A percentile compares a stretch with the other conserved stretches of the same genome.
phyloP scores from a whole-genome alignment of 2,329 filamentous ascomycete genomes.

The Westerdykella ornata region DNA sequence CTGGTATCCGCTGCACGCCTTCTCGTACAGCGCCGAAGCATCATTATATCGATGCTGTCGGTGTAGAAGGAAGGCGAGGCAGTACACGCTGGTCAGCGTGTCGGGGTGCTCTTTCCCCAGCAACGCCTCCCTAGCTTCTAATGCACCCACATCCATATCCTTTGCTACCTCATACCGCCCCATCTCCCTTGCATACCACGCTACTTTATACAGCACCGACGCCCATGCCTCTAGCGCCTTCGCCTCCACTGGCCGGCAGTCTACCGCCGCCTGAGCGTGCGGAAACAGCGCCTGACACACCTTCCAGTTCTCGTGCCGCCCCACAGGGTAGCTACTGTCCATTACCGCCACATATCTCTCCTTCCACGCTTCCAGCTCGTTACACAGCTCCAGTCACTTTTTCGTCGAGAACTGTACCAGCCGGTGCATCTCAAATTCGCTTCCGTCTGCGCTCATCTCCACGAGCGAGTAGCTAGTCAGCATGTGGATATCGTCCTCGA shows the following conservation, averaged over 20 bases:
- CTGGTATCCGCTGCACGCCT: slow-evolving; percentile 6
- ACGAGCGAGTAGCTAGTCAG: slow-evolving; percentile 6
- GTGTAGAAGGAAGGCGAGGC: slow-evolving; percentile 8
- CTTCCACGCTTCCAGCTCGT: slow-evolving; percentile 22
- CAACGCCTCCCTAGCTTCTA: slow-evolving; percentile 1
- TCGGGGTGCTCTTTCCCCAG: slow-evolving; percentile 6
- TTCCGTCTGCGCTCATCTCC: slow-evolving; percentile 3
- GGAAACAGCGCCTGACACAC: slow-evolving; percentile 5
- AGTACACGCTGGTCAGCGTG: slow-evolving; percentile 6
- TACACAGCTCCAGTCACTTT: slow-evolving; percentile 16
- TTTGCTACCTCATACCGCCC: slow-evolving; percentile 6
- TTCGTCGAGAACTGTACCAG: slow-evolving; percentile 15
- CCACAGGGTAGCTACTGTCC: background rate
- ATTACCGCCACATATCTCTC: slow-evolving; percentile 14
- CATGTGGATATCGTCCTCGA: slow-evolving; percentile 6
- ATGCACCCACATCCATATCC: slow-evolving; percentile 1
- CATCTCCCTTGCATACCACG: slow-evolving; percentile 2
- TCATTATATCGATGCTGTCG: slow-evolving; percentile 6
- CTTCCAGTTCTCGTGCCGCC: slow-evolving; percentile 2
- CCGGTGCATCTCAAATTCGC: slow-evolving; percentile 15
- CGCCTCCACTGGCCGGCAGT: background rate
- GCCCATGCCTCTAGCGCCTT: slow-evolving; percentile 2
- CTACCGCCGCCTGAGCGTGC: slow-evolving; percentile 4
- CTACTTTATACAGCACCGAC: slow-evolving; percentile 3
- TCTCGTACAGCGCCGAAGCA: slow-evolving; percentile 8